Percentiles rank a stretch among this genome's conserved stretches.
phyloP scores from a whole-genome alignment of 1,139 yeast species.

The Eremothecium cymbalariae region DNA sequence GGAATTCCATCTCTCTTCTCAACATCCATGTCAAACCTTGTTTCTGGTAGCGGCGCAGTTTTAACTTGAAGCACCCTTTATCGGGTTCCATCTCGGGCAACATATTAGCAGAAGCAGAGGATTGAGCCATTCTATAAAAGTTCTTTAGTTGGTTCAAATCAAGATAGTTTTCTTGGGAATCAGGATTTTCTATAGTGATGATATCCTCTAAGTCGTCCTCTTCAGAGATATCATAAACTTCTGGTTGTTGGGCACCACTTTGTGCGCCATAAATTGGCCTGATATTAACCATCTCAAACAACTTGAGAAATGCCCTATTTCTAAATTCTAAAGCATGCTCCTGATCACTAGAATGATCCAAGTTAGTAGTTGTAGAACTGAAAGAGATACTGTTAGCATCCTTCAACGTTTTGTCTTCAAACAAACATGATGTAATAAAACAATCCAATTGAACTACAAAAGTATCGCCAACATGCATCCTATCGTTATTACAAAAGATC shows the following conservation, averaged over 20 bases:
- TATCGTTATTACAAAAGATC: conserved; percentile 44
- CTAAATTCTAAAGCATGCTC: conserved; percentile 47
- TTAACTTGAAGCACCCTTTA: conserved; percentile 43
- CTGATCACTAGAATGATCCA: too few relatives aligned
- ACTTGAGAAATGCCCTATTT: conserved; percentile 48
- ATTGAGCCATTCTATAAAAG: conserved; percentile 62
- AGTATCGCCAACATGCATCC: conserved; percentile 66
- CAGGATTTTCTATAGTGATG: conserved; percentile 21
- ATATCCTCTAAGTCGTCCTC: conserved; percentile 11
- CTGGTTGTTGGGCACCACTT: conserved; percentile 25
- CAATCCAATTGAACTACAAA: conserved; percentile 59
- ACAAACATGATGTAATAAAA: conserved; percentile 47
- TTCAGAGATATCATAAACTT: conserved; percentile 28
- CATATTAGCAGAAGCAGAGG: conserved; percentile 36
- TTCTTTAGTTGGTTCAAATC: conserved; percentile 67
- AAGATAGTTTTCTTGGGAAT: conserved; percentile 38
- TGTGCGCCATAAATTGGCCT: conserved; percentile 25
- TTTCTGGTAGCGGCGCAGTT: conserved; percentile 63
- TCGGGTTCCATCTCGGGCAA: conserved; percentile 66
- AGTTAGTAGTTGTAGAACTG: too few relatives aligned
- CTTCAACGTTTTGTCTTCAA: conserved; percentile 32
- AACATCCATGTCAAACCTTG: conserved; percentile 84
- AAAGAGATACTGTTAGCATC: conserved; percentile 13
- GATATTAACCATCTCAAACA: conserved; percentile 47
- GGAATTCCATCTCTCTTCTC: conserved; percentile 46